These are phyloP conservation scores for Glarea lozoyensis DNA, from an alignment of 495 filamentous ascomycete species.

Conservation along the genomic window DNA sequence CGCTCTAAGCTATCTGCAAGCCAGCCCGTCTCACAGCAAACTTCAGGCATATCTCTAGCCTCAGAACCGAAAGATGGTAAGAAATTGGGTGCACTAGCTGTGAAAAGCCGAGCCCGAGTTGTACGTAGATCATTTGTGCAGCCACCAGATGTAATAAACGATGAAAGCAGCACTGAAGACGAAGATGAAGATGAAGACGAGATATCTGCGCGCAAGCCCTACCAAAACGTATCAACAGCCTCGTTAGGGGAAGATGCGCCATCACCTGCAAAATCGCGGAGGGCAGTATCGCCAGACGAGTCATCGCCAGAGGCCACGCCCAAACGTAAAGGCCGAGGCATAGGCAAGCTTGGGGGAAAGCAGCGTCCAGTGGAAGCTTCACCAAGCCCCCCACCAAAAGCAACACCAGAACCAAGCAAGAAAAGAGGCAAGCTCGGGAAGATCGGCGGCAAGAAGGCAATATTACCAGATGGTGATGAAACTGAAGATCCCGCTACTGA, in stretches of 20 bases:
- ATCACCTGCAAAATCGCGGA: constrained; percentile 11
- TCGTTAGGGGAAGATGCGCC: too few relatives aligned
- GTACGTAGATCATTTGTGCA: background rate
- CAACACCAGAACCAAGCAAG: constrained; percentile 15
- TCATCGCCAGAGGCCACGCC: constrained; percentile 13
- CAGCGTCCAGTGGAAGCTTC: background rate
- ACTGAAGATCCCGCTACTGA: background rate
- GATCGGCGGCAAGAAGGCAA: constrained; percentile 21
- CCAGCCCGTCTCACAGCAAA: constrained; percentile 10
- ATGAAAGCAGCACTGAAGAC: constrained; percentile 25
- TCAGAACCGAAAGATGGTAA: constrained; percentile 2
- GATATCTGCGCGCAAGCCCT: too few relatives aligned
- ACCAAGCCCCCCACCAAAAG: constrained; percentile 12
- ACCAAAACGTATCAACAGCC: too few relatives aligned
- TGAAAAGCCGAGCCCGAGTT: background rate
- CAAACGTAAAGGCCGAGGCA: constrained; percentile 19
- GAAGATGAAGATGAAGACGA: too few relatives aligned
- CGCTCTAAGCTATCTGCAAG: constrained; percentile 17
- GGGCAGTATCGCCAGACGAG: too few relatives aligned
- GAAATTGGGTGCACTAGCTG: constrained; percentile 12
- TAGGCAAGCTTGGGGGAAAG: constrained; percentile 38
- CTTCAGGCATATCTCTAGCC: background rate
- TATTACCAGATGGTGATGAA: background rate
- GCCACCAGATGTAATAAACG: background rate
- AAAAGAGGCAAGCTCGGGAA: constrained; percentile 11